Base-by-base conservation (phyloP, 2,329 filamentous ascomycete genomes). In the Penicillium glabrum region DNA sequence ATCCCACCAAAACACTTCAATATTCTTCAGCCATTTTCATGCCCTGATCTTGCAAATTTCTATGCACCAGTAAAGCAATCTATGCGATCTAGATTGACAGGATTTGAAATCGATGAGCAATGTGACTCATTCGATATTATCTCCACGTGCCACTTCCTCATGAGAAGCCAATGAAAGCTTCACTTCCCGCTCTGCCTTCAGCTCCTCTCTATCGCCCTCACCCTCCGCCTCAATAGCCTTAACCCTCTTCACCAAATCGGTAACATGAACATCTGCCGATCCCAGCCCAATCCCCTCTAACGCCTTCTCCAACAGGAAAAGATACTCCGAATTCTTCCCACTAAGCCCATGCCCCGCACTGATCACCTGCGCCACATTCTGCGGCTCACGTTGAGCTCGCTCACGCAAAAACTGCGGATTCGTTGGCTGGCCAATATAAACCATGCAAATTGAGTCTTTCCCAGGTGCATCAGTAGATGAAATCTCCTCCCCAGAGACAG, bases 341-440 rank as follows among this genome's bases (percentile, higher is more conserved):
- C 92, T 97, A 24, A 93, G 90, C 0, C 95, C 95, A 41, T 80
- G 75, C 67, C 90, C 91, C 47, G 78, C 78, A 65, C 87, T 83
- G 67, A 99, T 98, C 74, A 93, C 90, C 74, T 86, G 83, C 24
- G 93, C 93, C 50, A 98, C 82, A 43, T 78, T 73, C 68, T 91
- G 85, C 1, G 90, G 89, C 53, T 95, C 88, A 71, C 96, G 92
- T n/a, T 70, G 67, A 1, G 72, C 69, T 1, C 73, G 66, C 23
- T 76, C 69, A 39, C 75, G 72, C 37, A 93, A 82, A 69, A 99
- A 99, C 74, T 98, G 95, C 54, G 91, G 89, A 69, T 99, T 99
- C 46, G 89, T 86, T 0, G 95, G 95, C 2, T 96, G 89, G 23
- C 95, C 95, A 69, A 99, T 98, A 74, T 99, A 99, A 1, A 96